Conservation (phyloP, 208 protist genomes). For the Borovskyia barvae region DNA sequence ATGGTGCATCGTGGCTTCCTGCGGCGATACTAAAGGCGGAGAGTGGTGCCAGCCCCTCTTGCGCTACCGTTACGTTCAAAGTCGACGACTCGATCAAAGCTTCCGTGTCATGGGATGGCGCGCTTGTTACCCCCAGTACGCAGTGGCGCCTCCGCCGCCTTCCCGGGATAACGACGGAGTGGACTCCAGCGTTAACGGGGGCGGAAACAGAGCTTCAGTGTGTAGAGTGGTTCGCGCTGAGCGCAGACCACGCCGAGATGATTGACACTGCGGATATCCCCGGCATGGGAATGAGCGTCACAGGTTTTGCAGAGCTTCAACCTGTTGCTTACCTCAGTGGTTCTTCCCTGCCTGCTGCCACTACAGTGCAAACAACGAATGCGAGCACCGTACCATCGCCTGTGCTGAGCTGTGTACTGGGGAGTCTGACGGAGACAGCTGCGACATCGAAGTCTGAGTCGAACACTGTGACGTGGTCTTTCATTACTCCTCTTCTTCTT, state of each 20-base stretch:
- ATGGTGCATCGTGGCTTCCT: slow-evolving; percentile 56
- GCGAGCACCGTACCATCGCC: too few relatives aligned
- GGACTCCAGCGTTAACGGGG: background rate
- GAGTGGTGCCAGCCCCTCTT: background rate
- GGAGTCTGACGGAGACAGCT: too few relatives aligned
- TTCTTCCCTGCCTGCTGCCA: too few relatives aligned
- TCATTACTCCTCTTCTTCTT: slow-evolving; percentile 11
- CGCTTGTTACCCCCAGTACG: slow-evolving; percentile 29
- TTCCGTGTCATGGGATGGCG: slow-evolving; percentile 34
- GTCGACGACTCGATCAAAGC: background rate
- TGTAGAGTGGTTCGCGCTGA: slow-evolving; percentile 56
- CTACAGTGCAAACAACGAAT: slow-evolving; percentile 28
- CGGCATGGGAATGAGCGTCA: slow-evolving; percentile 25
- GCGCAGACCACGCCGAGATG: slow-evolving; percentile 10
- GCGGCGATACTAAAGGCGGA: slow-evolving; percentile 35
- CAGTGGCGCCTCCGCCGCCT: slow-evolving; percentile 55
- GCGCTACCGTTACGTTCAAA: background rate
- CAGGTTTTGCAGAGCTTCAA: slow-evolving; percentile 47
- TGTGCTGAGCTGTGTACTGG: too few relatives aligned
- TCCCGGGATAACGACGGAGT: background rate
- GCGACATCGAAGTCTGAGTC: background rate
- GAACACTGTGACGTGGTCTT: slow-evolving; percentile 21
- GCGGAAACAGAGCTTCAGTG: background rate
- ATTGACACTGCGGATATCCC: slow-evolving; percentile 27
- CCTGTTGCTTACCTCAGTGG: too few relatives aligned